Percentiles rank a stretch among this genome's conserved stretches.
Evolutionary conservation across 176 grass and related monocot genomes (phyloP).

Genomic region (Phoenix roebelenii): DNA sequence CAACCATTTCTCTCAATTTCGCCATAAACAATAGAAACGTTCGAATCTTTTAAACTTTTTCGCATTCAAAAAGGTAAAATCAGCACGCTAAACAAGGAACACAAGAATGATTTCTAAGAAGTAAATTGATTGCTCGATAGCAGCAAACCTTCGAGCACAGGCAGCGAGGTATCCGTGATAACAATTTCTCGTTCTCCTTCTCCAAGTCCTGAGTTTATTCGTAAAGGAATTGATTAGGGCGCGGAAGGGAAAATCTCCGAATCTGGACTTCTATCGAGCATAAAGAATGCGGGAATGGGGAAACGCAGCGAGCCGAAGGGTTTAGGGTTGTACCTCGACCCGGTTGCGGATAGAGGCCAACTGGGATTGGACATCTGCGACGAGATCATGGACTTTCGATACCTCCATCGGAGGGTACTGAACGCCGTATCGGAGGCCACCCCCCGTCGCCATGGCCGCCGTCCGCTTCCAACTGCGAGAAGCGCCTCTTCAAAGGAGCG

Average conservation of each 20-base stretch:
- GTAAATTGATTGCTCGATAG: too few species aligned
- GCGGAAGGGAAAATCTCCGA: too few species aligned
- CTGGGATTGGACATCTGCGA: slow-evolving; percentile 7
- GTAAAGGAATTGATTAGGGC: too few species aligned
- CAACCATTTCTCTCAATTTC: too few species aligned
- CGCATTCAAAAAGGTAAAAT: neutral
- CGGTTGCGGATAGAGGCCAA: slow-evolving; percentile 10
- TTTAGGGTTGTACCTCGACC: slow-evolving; percentile 22
- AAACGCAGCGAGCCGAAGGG: neutral
- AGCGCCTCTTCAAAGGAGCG: too few species aligned
- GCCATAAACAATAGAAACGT: too few species aligned
- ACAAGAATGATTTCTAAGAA: neutral
- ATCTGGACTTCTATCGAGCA: too few species aligned
- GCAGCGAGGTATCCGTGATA: slow-evolving; percentile 34
- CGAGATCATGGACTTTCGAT: slow-evolving; percentile 1
- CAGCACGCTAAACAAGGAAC: neutral
- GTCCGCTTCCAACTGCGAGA: too few species aligned
- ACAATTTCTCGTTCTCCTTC: slow-evolving; percentile 47
- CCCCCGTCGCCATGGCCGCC: too few species aligned
- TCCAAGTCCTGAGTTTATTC: slow-evolving; percentile 49
- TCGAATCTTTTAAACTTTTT: too few species aligned
- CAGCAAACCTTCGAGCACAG: slow-evolving; percentile 47
- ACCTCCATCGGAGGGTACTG: neutral
- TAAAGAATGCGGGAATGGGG: neutral
- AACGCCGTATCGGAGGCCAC: too few species aligned